Percentiles rank a stretch among this genome's conserved stretches.
Conservation (phyloP, 306 rosid species). For the Prunus campanulata region DNA sequence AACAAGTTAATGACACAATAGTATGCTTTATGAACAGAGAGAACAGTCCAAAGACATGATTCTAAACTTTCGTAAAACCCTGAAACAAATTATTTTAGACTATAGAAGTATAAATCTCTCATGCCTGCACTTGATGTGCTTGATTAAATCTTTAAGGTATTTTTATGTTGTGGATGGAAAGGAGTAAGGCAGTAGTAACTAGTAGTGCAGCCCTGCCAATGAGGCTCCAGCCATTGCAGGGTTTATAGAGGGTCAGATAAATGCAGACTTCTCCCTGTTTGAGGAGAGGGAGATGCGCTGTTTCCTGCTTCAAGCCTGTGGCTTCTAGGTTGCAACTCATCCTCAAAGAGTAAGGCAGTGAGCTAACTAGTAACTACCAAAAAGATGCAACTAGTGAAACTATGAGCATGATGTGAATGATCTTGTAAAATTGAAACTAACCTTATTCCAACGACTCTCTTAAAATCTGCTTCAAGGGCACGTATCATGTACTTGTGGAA, state of each 20-base stretch:
- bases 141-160: too few species aligned
- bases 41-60: not conserved
- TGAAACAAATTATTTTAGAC: too few species aligned
- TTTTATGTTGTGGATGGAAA: too few species aligned
- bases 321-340: not conserved
- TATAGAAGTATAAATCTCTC: too few species aligned
- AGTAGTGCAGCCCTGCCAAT: too few species aligned
- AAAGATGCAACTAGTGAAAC: not conserved
- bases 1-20: not conserved
- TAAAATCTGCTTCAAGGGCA: slow-evolving; percentile 34
- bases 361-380: not conserved
- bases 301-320: too few species aligned
- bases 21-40: not conserved
- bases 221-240: too few species aligned
- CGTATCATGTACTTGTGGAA: slow-evolving; percentile 42
- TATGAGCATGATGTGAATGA: not conserved
- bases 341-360: not conserved
- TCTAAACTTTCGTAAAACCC: not conserved
- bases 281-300: too few species aligned
- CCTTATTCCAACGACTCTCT: slow-evolving; percentile 42
- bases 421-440: not conserved
- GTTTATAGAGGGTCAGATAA: too few species aligned
- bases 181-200: too few species aligned
- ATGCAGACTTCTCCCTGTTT: too few species aligned
- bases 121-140: too few species aligned